Conservation (phyloP, 2,329 filamentous ascomycete species). For the Colletotrichum echinochloae region DNA sequence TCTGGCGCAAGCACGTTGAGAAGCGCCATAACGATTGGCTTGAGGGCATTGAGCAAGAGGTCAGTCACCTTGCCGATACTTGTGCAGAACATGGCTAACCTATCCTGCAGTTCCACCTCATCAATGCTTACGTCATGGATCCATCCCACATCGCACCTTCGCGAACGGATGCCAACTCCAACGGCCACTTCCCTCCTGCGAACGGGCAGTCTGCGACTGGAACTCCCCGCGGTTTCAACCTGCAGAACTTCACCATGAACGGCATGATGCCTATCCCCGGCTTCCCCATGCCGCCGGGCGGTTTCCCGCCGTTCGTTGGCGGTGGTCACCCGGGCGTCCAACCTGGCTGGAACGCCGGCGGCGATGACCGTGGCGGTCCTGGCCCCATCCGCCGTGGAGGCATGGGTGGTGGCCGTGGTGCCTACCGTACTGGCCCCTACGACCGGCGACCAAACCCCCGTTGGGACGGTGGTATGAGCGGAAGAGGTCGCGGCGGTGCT, state of each 20-base stretch:
- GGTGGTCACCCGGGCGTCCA: constrained; percentile 57
- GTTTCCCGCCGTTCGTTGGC: constrained; percentile 68
- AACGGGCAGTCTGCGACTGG: constrained; percentile 82
- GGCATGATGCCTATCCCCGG: constrained; percentile 70
- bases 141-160: constrained; percentile 95
- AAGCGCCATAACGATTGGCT: constrained; percentile 94
- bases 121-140: constrained; percentile 95
- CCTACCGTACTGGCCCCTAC: constrained; percentile 78
- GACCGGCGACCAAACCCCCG: constrained; percentile 73
- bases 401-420: constrained; percentile 61
- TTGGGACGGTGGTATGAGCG: constrained; percentile 64
- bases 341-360: constrained; percentile 62
- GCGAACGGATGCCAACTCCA: constrained; percentile 92
- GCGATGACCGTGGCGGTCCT: constrained; percentile 67
- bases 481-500: constrained; percentile 61
- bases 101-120: constrained; percentile 77
- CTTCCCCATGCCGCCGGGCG: constrained; percentile 64
- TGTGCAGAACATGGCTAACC: constrained; percentile 48
- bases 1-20: constrained; percentile 98
- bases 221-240: constrained; percentile 91
- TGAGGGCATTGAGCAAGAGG: constrained; percentile 83
- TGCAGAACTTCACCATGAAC: constrained; percentile 77
- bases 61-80: constrained; percentile 60
- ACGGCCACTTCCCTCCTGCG: constrained; percentile 90
- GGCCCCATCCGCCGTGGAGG: constrained; percentile 79